A percentile compares a stretch with the other conserved stretches of the same genome.
Evolutionary conservation across 441 rosid genomes (phyloP).

Genomic region (Bruguiera hainesii): DNA sequence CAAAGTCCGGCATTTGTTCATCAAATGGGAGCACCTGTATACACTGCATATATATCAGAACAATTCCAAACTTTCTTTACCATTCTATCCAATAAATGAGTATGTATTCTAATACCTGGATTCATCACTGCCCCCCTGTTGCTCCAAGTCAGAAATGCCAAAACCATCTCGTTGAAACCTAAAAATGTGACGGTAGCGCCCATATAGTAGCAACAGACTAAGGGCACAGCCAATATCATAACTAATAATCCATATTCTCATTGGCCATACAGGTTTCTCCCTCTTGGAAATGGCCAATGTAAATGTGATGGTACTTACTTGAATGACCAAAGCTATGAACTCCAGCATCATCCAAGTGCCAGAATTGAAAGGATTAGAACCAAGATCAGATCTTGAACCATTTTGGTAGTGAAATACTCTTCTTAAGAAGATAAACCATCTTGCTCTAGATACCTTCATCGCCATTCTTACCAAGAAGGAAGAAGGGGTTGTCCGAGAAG

Average conservation of each 20-base stretch:
- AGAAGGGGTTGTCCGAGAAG: conserved; percentile 40
- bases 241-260: conserved; percentile 83
- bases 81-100: not conserved
- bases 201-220: conserved; percentile 65
- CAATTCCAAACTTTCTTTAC: not conserved
- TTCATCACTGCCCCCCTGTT: conserved; percentile 62
- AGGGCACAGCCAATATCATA: conserved; percentile 82
- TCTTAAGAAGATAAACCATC: conserved; percentile 88
- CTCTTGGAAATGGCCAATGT: conserved; percentile 58
- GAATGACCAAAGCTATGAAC: conserved; percentile 59
- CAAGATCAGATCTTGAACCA: conserved; percentile 85
- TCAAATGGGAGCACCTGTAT: conserved; percentile 68
- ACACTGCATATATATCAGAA: conserved; percentile 16
- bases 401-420: conserved; percentile 97
- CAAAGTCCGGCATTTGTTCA: conserved; percentile 84
- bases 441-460: conserved; percentile 81
- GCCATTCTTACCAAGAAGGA: conserved; percentile 58
- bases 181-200: conserved; percentile 58
- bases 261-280: conserved; percentile 90
- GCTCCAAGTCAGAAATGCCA: conserved; percentile 57
- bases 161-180: conserved; percentile 46
- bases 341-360: conserved; percentile 84
- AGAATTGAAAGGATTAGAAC: conserved; percentile 90
- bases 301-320: conserved; percentile 57
- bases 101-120: conserved; percentile 50